Evolutionary conservation across 768 basidiomycete genomes (phyloP).

Genomic region (Termitomyces heimii): DNA sequence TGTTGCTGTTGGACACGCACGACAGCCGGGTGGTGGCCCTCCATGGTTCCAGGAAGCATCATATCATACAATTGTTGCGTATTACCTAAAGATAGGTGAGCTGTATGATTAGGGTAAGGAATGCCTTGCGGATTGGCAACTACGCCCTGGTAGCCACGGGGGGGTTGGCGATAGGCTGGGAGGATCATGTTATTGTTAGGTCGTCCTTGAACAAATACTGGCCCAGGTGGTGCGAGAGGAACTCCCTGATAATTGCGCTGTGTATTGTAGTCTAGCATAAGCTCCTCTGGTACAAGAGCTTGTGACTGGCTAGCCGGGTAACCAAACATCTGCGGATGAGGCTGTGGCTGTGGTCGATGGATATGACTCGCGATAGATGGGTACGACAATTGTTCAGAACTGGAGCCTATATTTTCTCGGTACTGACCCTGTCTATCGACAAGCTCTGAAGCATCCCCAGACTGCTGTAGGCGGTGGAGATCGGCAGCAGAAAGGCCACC

Average conservation of each 20-base stretch:
- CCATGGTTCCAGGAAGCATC: constrained; percentile 58
- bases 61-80: constrained; percentile 78
- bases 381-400: constrained; percentile 48
- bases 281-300: constrained; percentile 30
- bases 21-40: constrained; percentile 53
- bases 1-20: constrained; percentile 78
- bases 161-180: constrained; percentile 56
- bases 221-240: constrained; percentile 23
- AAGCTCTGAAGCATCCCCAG: constrained; percentile 39
- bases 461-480: constrained; percentile 69
- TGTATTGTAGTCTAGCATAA: constrained; percentile 49
- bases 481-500: constrained; percentile 72
- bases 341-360: constrained; percentile 45
- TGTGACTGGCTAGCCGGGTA: constrained; percentile 38
- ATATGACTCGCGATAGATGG: constrained; percentile 61
- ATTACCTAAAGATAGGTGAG: constrained; percentile 66
- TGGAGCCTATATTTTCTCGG: constrained; percentile 33
- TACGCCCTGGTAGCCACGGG: constrained; percentile 50
- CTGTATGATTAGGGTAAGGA: constrained; percentile 50
- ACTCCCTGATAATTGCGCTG: constrained; percentile 46
- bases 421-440: constrained; percentile 39
- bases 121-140: constrained; percentile 49
- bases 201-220: constrained; percentile 47
- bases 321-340: constrained; percentile 42
- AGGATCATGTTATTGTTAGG: constrained; percentile 40